Percentiles rank a stretch among this genome's conserved stretches.
Conservation (phyloP, 2,329 filamentous ascomycete genomes). For the Pseudogymnoascus sp. region DNA sequence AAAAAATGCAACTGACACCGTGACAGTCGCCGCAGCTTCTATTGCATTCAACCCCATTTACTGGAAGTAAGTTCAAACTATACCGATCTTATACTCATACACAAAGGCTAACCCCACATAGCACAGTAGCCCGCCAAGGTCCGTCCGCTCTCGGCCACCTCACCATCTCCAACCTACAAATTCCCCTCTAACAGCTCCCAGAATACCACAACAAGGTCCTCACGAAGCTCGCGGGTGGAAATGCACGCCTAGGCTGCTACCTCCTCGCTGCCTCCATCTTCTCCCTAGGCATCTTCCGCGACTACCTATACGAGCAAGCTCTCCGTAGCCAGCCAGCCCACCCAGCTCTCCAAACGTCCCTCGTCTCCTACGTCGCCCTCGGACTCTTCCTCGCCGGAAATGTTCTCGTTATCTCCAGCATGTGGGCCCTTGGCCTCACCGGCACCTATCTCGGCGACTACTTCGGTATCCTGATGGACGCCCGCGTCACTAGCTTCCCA, state of each 20-base stretch:
- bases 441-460: constrained; percentile 97
- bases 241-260: constrained; percentile 76
- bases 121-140: constrained; percentile 79
- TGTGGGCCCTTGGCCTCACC: constrained; percentile 86
- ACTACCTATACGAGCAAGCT: constrained; percentile 78
- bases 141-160: constrained; percentile 20
- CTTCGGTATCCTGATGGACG: constrained; percentile 96
- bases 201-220: constrained; percentile 89
- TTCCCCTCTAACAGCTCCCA: constrained; percentile 30
- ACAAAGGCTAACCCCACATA: constrained; percentile 29
- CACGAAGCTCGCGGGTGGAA: constrained; percentile 77
- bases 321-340: constrained; percentile 68
- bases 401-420: constrained; percentile 76
- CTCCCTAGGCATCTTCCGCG: constrained; percentile 79
- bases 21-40: constrained; percentile 64
- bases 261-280: constrained; percentile 84
- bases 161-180: constrained; percentile 15
- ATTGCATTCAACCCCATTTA: constrained; percentile 98
- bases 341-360: constrained; percentile 56
- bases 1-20: constrained; percentile 15
- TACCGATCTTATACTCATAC: constrained; percentile 9
- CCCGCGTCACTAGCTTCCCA: constrained; percentile 88
- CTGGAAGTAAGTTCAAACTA: constrained; percentile 75
- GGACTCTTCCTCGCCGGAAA: constrained; percentile 69
- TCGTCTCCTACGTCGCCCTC: constrained; percentile 56